Evolutionary conservation across 2,329 filamentous ascomycete species (phyloP).

Genomic region (Phialemoniopsis sp.): DNA sequence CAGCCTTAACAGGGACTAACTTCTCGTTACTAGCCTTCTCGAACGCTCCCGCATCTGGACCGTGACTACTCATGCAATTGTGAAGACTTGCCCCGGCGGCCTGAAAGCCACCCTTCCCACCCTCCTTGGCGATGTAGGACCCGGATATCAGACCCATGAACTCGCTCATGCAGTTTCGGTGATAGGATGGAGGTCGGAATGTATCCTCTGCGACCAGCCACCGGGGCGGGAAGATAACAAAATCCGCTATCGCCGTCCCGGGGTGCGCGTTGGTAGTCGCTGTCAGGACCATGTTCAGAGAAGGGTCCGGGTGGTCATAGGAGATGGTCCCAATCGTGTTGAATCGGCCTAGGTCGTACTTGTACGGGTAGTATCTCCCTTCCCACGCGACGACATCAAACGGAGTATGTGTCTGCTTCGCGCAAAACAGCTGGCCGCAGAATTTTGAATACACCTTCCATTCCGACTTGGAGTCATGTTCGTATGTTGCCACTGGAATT

Average conservation of each 20-base stretch:
- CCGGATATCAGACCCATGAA: conserved; percentile 65
- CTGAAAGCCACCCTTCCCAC: conserved; percentile 26
- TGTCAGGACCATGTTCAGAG: conserved; percentile 43
- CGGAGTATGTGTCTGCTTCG: conserved; percentile 50
- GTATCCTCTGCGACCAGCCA: conserved; percentile 60
- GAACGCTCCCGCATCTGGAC: conserved; percentile 39
- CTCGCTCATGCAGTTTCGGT: conserved; percentile 62
- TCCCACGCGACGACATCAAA: conserved; percentile 60
- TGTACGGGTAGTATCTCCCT: conserved; percentile 57
- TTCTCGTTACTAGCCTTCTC: conserved; percentile 39
- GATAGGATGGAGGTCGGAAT: conserved; percentile 59
- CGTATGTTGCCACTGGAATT: conserved; percentile 43
- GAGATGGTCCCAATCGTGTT: conserved; percentile 50
- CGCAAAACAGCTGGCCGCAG: conserved; percentile 48
- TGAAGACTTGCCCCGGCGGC: conserved; percentile 39
- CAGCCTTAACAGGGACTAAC: conserved; percentile 30
- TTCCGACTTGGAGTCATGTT: background rate
- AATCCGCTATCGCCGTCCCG: conserved; percentile 58
- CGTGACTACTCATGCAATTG: conserved; percentile 53
- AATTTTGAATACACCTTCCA: conserved; percentile 31
- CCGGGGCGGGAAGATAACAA: conserved; percentile 61
- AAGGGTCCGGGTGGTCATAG: conserved; percentile 1
- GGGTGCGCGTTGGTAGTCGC: conserved; percentile 48
- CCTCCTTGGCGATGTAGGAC: background rate
- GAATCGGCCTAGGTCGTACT: conserved; percentile 57